Conservation (phyloP, 2,329 filamentous ascomycete genomes). For the Cyphellophora attinorum region DNA sequence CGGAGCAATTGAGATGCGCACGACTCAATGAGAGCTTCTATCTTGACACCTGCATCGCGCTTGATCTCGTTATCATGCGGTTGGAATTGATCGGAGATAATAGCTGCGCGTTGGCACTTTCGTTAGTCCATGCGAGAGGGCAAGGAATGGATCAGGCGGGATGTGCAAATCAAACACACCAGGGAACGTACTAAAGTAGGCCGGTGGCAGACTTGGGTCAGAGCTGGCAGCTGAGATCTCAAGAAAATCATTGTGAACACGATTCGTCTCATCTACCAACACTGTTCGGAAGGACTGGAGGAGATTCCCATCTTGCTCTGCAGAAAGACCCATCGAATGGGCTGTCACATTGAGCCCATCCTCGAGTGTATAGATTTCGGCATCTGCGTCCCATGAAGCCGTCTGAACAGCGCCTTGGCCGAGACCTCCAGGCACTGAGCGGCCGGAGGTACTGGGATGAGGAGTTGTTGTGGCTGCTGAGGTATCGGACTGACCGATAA, state of each 20-base stretch:
- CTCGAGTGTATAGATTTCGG: slow-evolving; percentile 33
- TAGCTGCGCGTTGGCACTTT: slow-evolving; percentile 31
- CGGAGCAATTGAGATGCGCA: slow-evolving; percentile 33
- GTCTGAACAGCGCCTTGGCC: slow-evolving; percentile 3
- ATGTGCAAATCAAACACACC: no score
- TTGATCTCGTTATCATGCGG: no score
- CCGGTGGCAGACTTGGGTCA: no score
- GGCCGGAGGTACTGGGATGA: slow-evolving; percentile 6
- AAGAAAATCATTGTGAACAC: slow-evolving; percentile 35
- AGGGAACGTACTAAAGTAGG: no score
- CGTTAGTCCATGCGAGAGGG: slow-evolving; percentile 37
- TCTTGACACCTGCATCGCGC: slow-evolving; percentile 29
- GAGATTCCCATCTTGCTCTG: slow-evolving; percentile 39
- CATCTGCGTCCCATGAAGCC: no score
- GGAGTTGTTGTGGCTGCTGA: slow-evolving; percentile 3
- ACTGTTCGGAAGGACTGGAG: slow-evolving; percentile 39
- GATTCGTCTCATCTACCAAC: slow-evolving; percentile 36
- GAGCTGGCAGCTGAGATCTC: slow-evolving; percentile 31
- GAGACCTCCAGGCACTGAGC: slow-evolving; percentile 5
- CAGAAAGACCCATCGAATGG: slow-evolving; percentile 36
- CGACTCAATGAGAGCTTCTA: slow-evolving; percentile 33
- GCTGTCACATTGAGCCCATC: slow-evolving; percentile 33
- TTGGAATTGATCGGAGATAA: no score
- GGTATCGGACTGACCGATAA: slow-evolving; percentile 1
- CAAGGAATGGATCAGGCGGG: slow-evolving; percentile 37